Evolutionary conservation across 139 green algal genomes (phyloP).

Genomic region (Penium margaritaceum): DNA sequence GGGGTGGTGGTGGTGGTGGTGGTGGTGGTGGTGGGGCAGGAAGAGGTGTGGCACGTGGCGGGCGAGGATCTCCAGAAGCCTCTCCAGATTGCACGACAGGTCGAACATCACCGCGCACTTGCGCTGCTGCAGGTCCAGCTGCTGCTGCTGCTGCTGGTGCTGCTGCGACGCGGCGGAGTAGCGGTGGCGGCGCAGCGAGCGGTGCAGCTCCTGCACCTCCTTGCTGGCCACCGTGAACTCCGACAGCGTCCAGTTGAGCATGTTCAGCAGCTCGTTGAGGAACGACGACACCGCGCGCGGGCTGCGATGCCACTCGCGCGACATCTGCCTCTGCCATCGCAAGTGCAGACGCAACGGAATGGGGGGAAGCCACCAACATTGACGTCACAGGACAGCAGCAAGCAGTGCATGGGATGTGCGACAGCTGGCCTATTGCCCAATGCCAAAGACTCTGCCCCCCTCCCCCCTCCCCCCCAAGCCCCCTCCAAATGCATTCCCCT

Average conservation of each 20-base stretch:
- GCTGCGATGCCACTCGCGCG: too few relatives aligned
- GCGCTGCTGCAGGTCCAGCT: conserved; percentile 45
- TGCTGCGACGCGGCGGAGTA: not conserved
- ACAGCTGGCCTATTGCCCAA: too few relatives aligned
- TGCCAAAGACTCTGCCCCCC: too few relatives aligned
- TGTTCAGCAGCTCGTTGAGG: conserved; percentile 77
- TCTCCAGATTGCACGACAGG: conserved; percentile 61
- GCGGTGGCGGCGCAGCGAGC: not conserved
- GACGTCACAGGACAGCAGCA: too few relatives aligned
- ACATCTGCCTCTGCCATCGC: too few relatives aligned
- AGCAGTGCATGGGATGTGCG: too few relatives aligned
- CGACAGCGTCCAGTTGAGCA: conserved; percentile 72
- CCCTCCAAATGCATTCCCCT: too few relatives aligned
- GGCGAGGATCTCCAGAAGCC: conserved; percentile 68
- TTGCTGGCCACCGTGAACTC: conserved; percentile 65
- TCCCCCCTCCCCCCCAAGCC: too few relatives aligned
- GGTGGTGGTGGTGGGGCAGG: conserved; percentile 11
- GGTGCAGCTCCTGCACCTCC: conserved; percentile 41
- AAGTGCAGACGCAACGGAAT: too few relatives aligned
- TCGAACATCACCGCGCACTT: conserved; percentile 66
- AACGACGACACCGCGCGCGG: too few relatives aligned
- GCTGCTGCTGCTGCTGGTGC: conserved; percentile 1
- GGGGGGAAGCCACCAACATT: too few relatives aligned
- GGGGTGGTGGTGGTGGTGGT: too few relatives aligned
- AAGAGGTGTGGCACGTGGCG: conserved; percentile 48